Evolutionary conservation across 352 stramenopile species (phyloP).

Genomic region (Saprolegnia diclina): DNA sequence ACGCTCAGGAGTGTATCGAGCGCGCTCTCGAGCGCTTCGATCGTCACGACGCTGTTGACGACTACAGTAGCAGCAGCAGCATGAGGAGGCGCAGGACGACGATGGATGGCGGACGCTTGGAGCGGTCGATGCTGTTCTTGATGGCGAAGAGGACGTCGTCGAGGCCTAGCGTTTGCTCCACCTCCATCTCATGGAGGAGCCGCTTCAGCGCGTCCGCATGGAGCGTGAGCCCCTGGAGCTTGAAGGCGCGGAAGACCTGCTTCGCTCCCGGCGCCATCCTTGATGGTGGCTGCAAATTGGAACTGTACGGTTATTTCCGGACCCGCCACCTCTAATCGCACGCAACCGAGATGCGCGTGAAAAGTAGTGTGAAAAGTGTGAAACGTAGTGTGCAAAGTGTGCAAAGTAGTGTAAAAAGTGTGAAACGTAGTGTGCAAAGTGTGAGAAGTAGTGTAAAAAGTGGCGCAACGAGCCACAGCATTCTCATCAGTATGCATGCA

Average conservation of each 20-base stretch:
- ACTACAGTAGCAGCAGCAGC: conserved; percentile 33
- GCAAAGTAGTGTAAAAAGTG: no score
- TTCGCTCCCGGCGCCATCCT: conserved; percentile 32
- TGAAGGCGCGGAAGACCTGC: conserved; percentile 75
- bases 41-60: conserved; percentile 72
- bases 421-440: no score
- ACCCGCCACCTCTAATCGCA: not conserved
- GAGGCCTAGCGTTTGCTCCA: conserved; percentile 69
- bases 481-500: no score
- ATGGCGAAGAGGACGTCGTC: conserved; percentile 80
- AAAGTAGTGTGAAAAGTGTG: no score
- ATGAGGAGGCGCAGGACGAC: conserved; percentile 7
- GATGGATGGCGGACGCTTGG: conserved; percentile 55
- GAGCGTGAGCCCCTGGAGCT: conserved; percentile 75
- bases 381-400: no score
- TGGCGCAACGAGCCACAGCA: no score
- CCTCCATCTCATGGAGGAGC: conserved; percentile 60
- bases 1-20: conserved; percentile 76
- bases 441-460: no score
- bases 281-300: not conserved
- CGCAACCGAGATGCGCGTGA: no score
- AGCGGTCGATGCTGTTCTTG: conserved; percentile 87
- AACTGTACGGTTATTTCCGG: not conserved
- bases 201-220: conserved; percentile 60
- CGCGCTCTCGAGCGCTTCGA: conserved; percentile 75